Evolutionary conservation across 805 yeast genomes (phyloP).

Genomic region (Lipomyces sp.): DNA sequence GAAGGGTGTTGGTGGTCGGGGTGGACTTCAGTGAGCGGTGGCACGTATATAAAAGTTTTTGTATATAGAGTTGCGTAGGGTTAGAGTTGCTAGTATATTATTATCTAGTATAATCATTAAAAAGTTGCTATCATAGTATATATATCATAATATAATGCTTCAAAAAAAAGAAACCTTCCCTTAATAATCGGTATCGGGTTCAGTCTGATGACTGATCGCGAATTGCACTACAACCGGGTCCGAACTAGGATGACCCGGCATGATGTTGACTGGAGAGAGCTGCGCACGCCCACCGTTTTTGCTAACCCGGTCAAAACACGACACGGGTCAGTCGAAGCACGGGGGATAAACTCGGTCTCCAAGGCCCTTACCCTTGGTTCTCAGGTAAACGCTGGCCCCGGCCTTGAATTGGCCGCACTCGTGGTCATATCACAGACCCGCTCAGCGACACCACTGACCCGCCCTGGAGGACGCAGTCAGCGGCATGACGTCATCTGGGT

Average conservation of each 20-base stretch:
- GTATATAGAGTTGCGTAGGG: too few species aligned
- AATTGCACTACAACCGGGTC: conserved; percentile 35
- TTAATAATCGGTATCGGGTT: conserved; percentile 38
- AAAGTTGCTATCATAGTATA: too few species aligned
- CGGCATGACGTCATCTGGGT: not conserved
- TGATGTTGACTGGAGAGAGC: not conserved
- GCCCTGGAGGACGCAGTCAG: too few species aligned
- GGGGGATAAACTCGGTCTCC: not conserved
- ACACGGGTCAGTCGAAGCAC: too few species aligned
- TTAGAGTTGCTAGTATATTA: too few species aligned
- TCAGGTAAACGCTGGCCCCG: not conserved
- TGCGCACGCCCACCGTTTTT: too few species aligned
- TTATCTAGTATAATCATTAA: not conserved
- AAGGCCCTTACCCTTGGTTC: not conserved
- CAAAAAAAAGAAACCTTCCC: conserved; percentile 30
- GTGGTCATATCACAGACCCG: not conserved
- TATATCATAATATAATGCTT: too few species aligned
- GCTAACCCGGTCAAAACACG: not conserved
- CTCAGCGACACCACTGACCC: too few species aligned
- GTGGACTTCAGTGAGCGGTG: conserved; percentile 18
- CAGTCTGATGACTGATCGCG: conserved; percentile 33
- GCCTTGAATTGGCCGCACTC: not conserved
- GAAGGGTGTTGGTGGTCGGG: conserved; percentile 50
- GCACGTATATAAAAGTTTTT: too few species aligned
- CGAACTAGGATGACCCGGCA: not conserved